Base-by-base conservation (phyloP, 305 asterid species). In the Nicotiana rustica region DNA sequence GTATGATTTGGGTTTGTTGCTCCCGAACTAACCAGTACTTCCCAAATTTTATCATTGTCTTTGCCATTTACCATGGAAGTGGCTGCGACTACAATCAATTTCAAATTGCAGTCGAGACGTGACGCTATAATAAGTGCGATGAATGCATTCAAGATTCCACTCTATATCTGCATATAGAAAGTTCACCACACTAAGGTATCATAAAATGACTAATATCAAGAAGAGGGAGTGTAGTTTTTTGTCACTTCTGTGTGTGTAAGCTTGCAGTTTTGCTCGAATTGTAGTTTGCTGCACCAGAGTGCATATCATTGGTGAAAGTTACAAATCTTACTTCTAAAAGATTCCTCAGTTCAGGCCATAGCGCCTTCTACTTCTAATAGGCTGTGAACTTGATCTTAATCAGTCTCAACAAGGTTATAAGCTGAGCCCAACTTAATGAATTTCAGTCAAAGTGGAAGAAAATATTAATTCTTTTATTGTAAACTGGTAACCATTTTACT, bases 151-250 rank as follows among this genome's bases (percentile, higher is more conserved):
- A 14, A 17, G 18, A 14, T 49, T 73, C 41, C 78, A 44, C 14
- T 71, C 61, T 21, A 47, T 47, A 73, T 49, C 25, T 75, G 64
- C 79, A 49, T 14, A 14, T 31, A 25, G 79, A 75, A 52, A 75
- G 64, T 52, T 25, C 44, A 73, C 64, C 21, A 75, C 44, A 49
- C 64, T 49, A 75, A 49, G 21, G 41, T 47, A 17, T 25, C 62
- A 49, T 49, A 25, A 71, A 29, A 18, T 44, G 78, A 47, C 49
- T 13, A 5, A 14, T 3, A 49, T 21, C 64, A 25, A 8, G 79
- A 49, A 75, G 64, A 75, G 64, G 10, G 79, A 25, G 64, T 49
- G 25, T 52, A 49, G 25, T 19, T 49, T 49, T 49, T 41, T 49
- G 44, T 25, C 64, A 49, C 36, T 47, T 73, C 10, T 49, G 47